Percentiles rank a stretch among this genome's conserved stretches.
Evolutionary conservation across 2,329 filamentous ascomycete species (phyloP).

Genomic region (Botrytis byssoidea): DNA sequence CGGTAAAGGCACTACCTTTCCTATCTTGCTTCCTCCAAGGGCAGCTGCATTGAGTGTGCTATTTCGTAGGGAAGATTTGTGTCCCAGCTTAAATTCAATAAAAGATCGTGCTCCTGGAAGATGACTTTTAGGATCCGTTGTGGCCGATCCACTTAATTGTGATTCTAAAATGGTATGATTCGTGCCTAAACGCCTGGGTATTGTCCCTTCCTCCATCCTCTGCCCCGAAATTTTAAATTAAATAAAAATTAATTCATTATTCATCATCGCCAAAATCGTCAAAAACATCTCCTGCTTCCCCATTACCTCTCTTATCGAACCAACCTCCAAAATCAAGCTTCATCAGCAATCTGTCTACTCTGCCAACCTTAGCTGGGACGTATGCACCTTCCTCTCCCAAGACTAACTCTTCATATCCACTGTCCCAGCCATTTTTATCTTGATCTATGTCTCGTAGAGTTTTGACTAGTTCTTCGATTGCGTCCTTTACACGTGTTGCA

Average conservation of each 20-base stretch:
- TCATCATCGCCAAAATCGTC: slow-evolving; percentile 30
- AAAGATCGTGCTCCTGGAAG: neutral
- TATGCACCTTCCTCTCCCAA: slow-evolving; percentile 54
- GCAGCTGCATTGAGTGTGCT: neutral
- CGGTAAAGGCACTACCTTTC: neutral
- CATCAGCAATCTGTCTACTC: slow-evolving; percentile 84
- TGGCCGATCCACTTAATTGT: neutral
- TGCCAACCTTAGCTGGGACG: slow-evolving; percentile 69
- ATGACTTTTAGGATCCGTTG: neutral
- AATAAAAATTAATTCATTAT: slow-evolving; percentile 1
- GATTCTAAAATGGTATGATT: neutral
- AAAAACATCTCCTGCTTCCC: slow-evolving; percentile 28
- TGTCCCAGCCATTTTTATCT: slow-evolving; percentile 36
- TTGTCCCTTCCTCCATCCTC: neutral
- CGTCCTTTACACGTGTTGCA: slow-evolving; percentile 62
- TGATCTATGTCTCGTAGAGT: slow-evolving; percentile 56
- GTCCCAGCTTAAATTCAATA: neutral
- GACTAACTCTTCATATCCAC: slow-evolving; percentile 40
- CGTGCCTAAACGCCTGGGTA: slow-evolving; percentile 6
- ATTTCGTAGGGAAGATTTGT: neutral
- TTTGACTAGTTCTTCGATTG: slow-evolving; percentile 61
- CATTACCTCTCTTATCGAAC: slow-evolving; percentile 34
- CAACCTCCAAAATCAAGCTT: slow-evolving; percentile 65
- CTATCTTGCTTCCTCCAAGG: neutral
- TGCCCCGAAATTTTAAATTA: neutral